phyloP scores from a whole-genome alignment of 257 asterid genomes.

The Solanum paucissectum region DNA sequence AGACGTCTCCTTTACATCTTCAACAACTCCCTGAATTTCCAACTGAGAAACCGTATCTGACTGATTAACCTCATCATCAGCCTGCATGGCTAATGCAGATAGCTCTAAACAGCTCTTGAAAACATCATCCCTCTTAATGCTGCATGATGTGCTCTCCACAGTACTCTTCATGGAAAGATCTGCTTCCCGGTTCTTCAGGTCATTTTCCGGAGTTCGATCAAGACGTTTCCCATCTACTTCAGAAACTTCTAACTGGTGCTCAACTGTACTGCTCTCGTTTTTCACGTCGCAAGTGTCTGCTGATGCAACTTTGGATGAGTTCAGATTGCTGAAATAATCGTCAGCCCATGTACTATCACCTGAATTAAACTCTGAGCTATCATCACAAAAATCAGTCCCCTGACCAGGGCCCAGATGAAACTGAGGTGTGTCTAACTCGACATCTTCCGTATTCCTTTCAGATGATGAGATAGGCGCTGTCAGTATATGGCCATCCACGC shows the following conservation, averaged over 20 bases:
- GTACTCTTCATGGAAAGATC: slow-evolving; percentile 8
- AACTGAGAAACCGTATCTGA: slow-evolving; percentile 14
- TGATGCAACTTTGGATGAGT: slow-evolving; percentile 19
- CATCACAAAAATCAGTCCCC: slow-evolving; percentile 25
- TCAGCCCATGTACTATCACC: slow-evolving; percentile 41
- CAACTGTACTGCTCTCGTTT: slow-evolving; percentile 10
- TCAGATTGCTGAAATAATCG: slow-evolving; percentile 29
- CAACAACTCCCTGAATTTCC: slow-evolving; percentile 17
- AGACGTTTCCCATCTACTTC: slow-evolving; percentile 21
- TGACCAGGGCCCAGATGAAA: slow-evolving; percentile 75
- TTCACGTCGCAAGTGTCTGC: slow-evolving; percentile 7
- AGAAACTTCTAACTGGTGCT: slow-evolving; percentile 15
- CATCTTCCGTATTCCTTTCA: slow-evolving; percentile 40
- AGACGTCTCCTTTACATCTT: slow-evolving; percentile 19
- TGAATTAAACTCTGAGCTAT: slow-evolving; percentile 17
- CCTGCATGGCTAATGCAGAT: slow-evolving; percentile 28
- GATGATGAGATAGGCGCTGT: slow-evolving; percentile 80
- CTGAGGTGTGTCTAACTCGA: slow-evolving; percentile 53
- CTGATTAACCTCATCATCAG: slow-evolving; percentile 13
- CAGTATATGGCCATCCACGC: slow-evolving; percentile 82
- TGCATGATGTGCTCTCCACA: slow-evolving; percentile 15
- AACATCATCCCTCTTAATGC: slow-evolving; percentile 34
- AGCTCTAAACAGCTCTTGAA: slow-evolving; percentile 78
- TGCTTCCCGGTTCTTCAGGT: slow-evolving; percentile 13
- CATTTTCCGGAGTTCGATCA: slow-evolving; percentile 14